Conservation (phyloP, 352 stramenopile genomes). For the Pythium phragmitis region DNA sequence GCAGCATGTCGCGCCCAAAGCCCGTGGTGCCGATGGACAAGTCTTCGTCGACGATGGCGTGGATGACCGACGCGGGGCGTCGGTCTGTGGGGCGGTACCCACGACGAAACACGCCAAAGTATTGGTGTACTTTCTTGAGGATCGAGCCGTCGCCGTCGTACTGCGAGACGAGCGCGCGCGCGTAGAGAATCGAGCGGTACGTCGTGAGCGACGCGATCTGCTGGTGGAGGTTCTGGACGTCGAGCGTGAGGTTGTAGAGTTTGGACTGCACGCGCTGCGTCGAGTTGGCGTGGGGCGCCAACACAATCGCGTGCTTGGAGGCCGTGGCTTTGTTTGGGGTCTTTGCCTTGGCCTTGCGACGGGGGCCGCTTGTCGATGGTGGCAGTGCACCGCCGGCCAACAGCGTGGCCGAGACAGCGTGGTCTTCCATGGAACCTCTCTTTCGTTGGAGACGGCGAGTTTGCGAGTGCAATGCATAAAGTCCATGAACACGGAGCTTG, state of each 20-base stretch:
- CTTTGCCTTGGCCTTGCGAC: background rate
- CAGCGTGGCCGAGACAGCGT: no score
- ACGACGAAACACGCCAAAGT: slow-evolving; percentile 6
- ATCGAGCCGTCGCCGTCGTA: slow-evolving; percentile 10
- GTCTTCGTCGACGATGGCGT: background rate
- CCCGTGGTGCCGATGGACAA: slow-evolving; percentile 4
- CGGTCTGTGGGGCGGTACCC: background rate
- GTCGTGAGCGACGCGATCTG: slow-evolving; percentile 6
- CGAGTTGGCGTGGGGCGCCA: slow-evolving; percentile 11
- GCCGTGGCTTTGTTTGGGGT: no score
- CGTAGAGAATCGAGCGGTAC: slow-evolving; percentile 12
- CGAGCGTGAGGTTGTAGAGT: slow-evolving; percentile 25
- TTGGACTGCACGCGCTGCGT: slow-evolving; percentile 9
- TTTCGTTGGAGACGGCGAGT: no score
- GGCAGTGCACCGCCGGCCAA: no score
- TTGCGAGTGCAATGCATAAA: no score
- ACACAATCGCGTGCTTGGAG: background rate
- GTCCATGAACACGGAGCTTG: no score
- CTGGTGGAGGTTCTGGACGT: slow-evolving; percentile 15
- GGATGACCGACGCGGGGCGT: background rate
- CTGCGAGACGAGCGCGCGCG: slow-evolving; percentile 9
- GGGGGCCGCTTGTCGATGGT: no score
- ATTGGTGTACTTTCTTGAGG: slow-evolving; percentile 1
- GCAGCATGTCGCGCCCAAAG: slow-evolving; percentile 17
- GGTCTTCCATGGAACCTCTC: no score